Percentiles rank a stretch among this genome's conserved stretches.
Evolutionary conservation across 2,329 filamentous ascomycete genomes (phyloP).

Genomic region (Aspergillus sp.): DNA sequence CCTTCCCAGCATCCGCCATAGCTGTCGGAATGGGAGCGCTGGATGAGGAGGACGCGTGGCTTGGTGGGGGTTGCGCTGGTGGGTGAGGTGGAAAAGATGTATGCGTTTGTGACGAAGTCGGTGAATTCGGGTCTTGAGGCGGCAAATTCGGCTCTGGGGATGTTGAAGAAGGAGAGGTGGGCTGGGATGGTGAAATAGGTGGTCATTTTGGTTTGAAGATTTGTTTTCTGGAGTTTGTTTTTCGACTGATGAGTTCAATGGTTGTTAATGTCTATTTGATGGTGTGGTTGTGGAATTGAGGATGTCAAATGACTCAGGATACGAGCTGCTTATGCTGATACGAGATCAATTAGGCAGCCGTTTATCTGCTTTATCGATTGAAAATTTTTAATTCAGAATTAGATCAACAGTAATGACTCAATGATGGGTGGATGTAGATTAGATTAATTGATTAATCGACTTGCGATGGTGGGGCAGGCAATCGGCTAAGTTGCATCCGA

Average conservation of each 20-base stretch:
- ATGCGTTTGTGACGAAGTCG: slow-evolving; percentile 23
- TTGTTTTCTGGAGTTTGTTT: not conserved
- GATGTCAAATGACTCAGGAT: too few relatives aligned
- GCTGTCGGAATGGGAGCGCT: slow-evolving; percentile 36
- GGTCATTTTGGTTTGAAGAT: not conserved
- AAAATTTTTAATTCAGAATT: not conserved
- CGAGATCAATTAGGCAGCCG: too few relatives aligned
- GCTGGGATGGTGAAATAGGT: slow-evolving; percentile 17
- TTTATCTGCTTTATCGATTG: not conserved
- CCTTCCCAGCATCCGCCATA: slow-evolving; percentile 45
- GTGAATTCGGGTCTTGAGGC: slow-evolving; percentile 23
- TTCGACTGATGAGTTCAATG: too few relatives aligned
- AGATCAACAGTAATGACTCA: not conserved
- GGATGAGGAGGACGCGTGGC: slow-evolving; percentile 39
- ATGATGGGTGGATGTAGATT: too few relatives aligned
- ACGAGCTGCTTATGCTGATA: too few relatives aligned
- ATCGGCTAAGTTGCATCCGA: too few relatives aligned
- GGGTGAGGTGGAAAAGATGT: slow-evolving; percentile 20
- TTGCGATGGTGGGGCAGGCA: too few relatives aligned
- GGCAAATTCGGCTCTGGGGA: slow-evolving; percentile 20
- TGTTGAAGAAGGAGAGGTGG: slow-evolving; percentile 24
- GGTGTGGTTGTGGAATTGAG: not conserved
- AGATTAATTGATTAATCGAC: too few relatives aligned
- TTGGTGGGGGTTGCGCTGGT: not conserved
- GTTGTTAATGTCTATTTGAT: not conserved